Base-by-base conservation (phyloP, 192 early-diverging fungal genomes). In the Entophlyctis luteolus region DNA sequence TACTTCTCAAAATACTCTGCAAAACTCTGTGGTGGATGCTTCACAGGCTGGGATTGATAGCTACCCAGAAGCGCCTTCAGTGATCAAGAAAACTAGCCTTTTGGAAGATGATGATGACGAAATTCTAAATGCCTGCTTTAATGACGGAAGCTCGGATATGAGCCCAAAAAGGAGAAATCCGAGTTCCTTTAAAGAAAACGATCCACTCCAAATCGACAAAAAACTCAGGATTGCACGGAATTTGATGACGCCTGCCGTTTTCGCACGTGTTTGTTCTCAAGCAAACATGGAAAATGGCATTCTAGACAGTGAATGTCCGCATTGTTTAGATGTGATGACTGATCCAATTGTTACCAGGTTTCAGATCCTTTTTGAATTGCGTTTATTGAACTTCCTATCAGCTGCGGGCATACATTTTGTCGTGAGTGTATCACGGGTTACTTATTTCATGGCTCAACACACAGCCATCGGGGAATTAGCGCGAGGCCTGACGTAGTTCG, bases 401-500 rank as follows among this genome's bases (percentile, higher is more conserved):
- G 50, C 0, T 81, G 79, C 33, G 79, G 79, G 2, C 77, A 81
- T 56, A 72, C 76, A 1, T 65, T 77, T 23, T 81, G 79, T 35
- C 47, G 60, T 45, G 79, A 81, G 62, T 81, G 79, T 47, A 52
- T 81, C 1, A 22, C 33, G 4, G 47, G 14, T 18, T 2, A 29
- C 20, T 2, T 47, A 18, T n/a, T 53, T 32, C 47, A 67, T 36
- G 33, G 23, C 37, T 18, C 25, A 2, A 18, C 23, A 4, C 48
- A 33, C 23, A 22, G 10, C 2, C 59, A 37, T 22, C 42, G 42
- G 10, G 42, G 42, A 45, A n/a, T 14, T 10, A n/a, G 36, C 55
- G 55, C 31, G 10, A 28, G 36, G 10, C 31, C 31, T 29, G 29
- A 32, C 4, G 36, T 22, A 4, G 33, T 56, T 5, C 10, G n/a